These are phyloP conservation scores for Protomyces pachydermus DNA, from an alignment of 1,139 yeast species.

Conservation along the genomic window DNA sequence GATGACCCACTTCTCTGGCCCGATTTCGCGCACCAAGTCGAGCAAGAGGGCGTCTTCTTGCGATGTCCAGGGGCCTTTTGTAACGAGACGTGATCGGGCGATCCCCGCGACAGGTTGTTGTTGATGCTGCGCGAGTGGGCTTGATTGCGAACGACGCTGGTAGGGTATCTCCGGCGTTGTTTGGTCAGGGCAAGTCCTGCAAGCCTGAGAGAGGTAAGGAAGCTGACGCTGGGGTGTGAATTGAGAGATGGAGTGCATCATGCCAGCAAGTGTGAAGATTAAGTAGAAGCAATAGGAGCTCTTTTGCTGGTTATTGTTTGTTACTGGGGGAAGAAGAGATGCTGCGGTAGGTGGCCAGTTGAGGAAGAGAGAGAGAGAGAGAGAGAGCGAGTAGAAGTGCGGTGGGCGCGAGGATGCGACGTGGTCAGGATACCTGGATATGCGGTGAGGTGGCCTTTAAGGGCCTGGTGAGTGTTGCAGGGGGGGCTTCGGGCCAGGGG, in stretches of 20 bases:
- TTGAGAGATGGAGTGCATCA: background rate
- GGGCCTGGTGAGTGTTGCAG: no score
- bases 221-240: background rate
- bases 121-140: background rate
- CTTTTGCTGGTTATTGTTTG: no score
- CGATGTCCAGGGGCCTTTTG: constrained; percentile 79
- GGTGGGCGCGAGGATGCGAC: no score
- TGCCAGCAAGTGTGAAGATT: no score
- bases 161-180: background rate
- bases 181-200: background rate
- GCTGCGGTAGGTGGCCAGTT: no score
- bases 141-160: background rate
- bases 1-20: constrained; percentile 89
- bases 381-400: no score
- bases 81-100: background rate
- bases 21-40: constrained; percentile 64
- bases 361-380: no score
- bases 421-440: no score
- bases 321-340: no score
- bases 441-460: no score
- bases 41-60: constrained; percentile 71
- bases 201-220: background rate
- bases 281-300: no score
- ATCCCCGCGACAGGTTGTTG: background rate
- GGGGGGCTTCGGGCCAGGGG: no score